phyloP scores from a whole-genome alignment of 768 basidiomycete genomes.

The Hygrocybe punicea region DNA sequence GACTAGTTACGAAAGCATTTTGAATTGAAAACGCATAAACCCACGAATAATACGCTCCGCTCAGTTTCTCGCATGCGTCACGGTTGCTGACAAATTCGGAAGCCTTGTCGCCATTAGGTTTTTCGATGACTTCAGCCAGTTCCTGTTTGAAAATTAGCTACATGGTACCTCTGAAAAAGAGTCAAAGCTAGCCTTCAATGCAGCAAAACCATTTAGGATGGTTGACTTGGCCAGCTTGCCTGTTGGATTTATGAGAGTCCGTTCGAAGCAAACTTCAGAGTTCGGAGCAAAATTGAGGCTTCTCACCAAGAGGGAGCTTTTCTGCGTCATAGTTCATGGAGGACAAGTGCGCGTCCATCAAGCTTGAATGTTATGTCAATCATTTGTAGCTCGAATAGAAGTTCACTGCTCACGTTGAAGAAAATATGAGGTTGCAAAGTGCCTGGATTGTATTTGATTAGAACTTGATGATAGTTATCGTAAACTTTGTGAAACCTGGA shows the following conservation, averaged over 20 bases:
- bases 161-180: neutral
- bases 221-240: slow-evolving; percentile 61
- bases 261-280: too few species aligned
- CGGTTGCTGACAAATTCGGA: slow-evolving; percentile 36
- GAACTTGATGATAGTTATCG: neutral
- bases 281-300: neutral
- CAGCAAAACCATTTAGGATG: slow-evolving; percentile 56
- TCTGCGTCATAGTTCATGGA: slow-evolving; percentile 67
- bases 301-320: slow-evolving; percentile 55
- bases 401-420: slow-evolving; percentile 36
- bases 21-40: neutral
- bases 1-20: neutral
- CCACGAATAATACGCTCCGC: slow-evolving; percentile 55
- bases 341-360: slow-evolving; percentile 53
- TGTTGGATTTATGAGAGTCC: slow-evolving; percentile 14
- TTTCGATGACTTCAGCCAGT: slow-evolving; percentile 51
- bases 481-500: slow-evolving; percentile 38
- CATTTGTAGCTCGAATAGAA: neutral
- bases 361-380: slow-evolving; percentile 26
- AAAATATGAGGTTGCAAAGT: slow-evolving; percentile 53
- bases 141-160: slow-evolving; percentile 25
- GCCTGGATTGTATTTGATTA: slow-evolving; percentile 24
- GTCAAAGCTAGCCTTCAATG: slow-evolving; percentile 45
- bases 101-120: slow-evolving; percentile 41
- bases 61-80: slow-evolving; percentile 46